phyloP scores from a whole-genome alignment of 495 filamentous ascomycete genomes.

The Aspergillus panamensis region DNA sequence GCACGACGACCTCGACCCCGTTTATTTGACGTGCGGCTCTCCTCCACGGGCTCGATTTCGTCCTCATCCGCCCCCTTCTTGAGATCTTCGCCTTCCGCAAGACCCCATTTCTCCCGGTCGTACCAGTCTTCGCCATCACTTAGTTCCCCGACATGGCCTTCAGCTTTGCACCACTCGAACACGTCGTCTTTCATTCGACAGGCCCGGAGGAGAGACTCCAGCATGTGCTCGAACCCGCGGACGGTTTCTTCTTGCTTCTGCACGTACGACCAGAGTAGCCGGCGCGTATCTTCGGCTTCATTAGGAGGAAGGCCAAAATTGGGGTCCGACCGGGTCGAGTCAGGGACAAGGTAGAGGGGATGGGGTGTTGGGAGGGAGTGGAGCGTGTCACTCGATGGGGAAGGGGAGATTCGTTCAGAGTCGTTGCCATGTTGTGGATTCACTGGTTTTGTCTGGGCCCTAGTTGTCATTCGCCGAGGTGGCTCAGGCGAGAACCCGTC shows the following conservation, averaged over 20 bases:
- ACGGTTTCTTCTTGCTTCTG: constrained; percentile 96
- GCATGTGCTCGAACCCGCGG: constrained; percentile 70
- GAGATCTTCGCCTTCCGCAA: constrained; percentile 68
- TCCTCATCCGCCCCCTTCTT: constrained; percentile 92
- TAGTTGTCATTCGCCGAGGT: constrained; percentile 67
- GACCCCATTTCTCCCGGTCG: constrained; percentile 81
- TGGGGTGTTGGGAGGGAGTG: constrained; percentile 60
- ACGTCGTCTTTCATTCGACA: constrained; percentile 76
- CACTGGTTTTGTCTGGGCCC: constrained; percentile 57
- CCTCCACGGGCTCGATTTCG: constrained; percentile 69
- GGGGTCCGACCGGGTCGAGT: constrained; percentile 65
- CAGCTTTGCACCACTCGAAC: constrained; percentile 81
- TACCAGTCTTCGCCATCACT: constrained; percentile 97
- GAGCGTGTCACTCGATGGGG: constrained; percentile 47
- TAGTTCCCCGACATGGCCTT: constrained; percentile 80
- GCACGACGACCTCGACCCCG: constrained; percentile 42
- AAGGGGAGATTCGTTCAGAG: constrained; percentile 38
- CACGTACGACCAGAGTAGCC: constrained; percentile 77
- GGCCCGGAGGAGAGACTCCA: constrained; percentile 70
- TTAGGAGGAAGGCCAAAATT: constrained; percentile 73
- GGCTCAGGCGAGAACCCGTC: constrained; percentile 39
- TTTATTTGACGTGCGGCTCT: constrained; percentile 74
- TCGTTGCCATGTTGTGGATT: constrained; percentile 32
- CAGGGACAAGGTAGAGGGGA: constrained; percentile 77
- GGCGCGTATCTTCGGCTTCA: constrained; percentile 87